Conservation (phyloP, 257 asterid species). For the Fraxinus pennsylvanica region DNA sequence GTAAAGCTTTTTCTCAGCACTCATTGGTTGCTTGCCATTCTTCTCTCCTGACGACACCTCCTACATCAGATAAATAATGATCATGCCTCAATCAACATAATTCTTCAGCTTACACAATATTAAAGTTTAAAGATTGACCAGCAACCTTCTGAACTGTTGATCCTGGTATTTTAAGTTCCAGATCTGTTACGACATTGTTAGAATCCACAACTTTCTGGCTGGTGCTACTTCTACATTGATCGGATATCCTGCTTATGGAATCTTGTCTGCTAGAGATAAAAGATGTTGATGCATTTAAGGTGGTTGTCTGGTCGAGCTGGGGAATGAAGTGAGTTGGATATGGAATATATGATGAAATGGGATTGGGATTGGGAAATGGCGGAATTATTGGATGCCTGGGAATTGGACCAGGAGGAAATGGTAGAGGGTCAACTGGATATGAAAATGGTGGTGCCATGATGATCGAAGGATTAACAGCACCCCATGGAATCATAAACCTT, state of each 20-base stretch:
- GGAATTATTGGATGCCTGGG: slow-evolving; percentile 14
- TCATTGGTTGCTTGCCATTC: slow-evolving; percentile 22
- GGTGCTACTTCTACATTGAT: neutral
- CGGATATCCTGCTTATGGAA: slow-evolving; percentile 5
- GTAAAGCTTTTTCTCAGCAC: neutral
- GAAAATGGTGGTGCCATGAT: slow-evolving; percentile 18
- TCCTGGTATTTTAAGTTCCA: slow-evolving; percentile 37
- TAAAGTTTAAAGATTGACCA: neutral
- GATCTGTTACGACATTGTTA: slow-evolving; percentile 21
- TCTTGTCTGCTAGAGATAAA: slow-evolving; percentile 13
- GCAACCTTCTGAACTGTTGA: slow-evolving; percentile 24
- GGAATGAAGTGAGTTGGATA: slow-evolving; percentile 11
- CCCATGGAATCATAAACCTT: slow-evolving; percentile 28
- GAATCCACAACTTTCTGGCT: neutral
- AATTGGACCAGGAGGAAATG: slow-evolving; percentile 2
- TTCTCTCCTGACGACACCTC: slow-evolving; percentile 19
- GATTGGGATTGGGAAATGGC: slow-evolving; percentile 22
- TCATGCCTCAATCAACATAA: neutral
- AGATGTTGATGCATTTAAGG: slow-evolving; percentile 17
- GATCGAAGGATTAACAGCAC: slow-evolving; percentile 20
- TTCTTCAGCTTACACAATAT: neutral
- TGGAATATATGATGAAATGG: slow-evolving; percentile 13
- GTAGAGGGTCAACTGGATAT: slow-evolving; percentile 15
- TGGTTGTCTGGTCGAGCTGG: neutral
- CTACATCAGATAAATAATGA: neutral